Percentiles rank a stretch among this genome's conserved stretches.
Conservation (phyloP, 2,329 filamentous ascomycete species). For the Fusarium subtropicale region DNA sequence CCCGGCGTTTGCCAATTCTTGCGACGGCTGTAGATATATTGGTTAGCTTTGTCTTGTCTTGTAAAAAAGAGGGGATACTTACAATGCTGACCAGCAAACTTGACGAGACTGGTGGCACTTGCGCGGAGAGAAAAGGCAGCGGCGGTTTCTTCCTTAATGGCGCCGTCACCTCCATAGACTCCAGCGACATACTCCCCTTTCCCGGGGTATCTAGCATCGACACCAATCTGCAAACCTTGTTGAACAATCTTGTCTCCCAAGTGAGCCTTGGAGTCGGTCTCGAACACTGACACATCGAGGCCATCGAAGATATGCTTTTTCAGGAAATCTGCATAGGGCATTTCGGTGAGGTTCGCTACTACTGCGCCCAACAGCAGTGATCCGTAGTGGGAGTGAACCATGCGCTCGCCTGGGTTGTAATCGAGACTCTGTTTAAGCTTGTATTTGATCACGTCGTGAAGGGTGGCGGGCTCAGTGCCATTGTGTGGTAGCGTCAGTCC, state of each 20-base stretch:
- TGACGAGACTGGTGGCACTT: conserved; percentile 31
- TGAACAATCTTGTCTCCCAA: conserved; percentile 23
- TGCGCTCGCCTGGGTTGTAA: conserved; percentile 13
- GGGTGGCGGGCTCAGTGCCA: conserved; percentile 22
- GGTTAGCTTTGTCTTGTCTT: background rate
- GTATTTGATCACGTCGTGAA: conserved; percentile 35
- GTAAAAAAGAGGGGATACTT: background rate
- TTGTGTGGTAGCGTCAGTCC: conserved; percentile 12
- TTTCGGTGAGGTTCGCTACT: conserved; percentile 24
- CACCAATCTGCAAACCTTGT: conserved; percentile 25
- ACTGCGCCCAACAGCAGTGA: conserved; percentile 29
- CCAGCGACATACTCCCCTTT: conserved; percentile 2
- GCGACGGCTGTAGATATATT: conserved; percentile 6
- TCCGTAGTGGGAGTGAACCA: conserved; percentile 35
- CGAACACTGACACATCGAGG: conserved; percentile 27
- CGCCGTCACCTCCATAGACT: conserved; percentile 28
- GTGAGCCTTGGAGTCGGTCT: conserved; percentile 17
- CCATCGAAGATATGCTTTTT: conserved; percentile 23
- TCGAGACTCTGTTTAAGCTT: conserved; percentile 26
- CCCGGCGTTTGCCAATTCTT: conserved; percentile 7
- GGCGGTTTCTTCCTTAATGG: conserved; percentile 36
- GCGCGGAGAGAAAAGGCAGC: conserved; percentile 29
- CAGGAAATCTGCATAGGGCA: conserved; percentile 32
- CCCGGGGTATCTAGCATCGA: conserved; percentile 13
- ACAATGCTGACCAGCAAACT: conserved; percentile 24